Evolutionary conservation across 805 yeast species (phyloP).

Genomic region (Yueomyces sinensis): DNA sequence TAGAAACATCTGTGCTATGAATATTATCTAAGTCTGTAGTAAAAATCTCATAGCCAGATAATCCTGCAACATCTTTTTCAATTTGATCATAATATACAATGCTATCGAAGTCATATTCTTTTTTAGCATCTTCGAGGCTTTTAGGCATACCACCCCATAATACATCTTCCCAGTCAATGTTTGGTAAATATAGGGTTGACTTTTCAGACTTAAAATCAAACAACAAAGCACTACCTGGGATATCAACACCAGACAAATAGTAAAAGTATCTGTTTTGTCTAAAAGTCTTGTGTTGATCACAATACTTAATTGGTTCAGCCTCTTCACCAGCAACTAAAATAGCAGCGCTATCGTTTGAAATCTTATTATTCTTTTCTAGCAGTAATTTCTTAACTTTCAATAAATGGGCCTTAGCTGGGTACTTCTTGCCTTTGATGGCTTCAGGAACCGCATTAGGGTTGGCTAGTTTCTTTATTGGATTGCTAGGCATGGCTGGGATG

Average conservation of each 20-base stretch:
- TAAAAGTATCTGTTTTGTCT: constrained; percentile 88
- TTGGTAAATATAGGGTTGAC: constrained; percentile 66
- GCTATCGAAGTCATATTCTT: constrained; percentile 68
- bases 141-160: constrained; percentile 95
- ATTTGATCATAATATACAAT: constrained; percentile 52
- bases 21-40: constrained; percentile 47
- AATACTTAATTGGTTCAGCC: constrained; percentile 49
- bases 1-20: constrained; percentile 24
- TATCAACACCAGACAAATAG: constrained; percentile 71
- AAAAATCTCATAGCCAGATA: constrained; percentile 20
- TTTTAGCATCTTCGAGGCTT: constrained; percentile 46
- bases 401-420: constrained; percentile 79
- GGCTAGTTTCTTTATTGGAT: constrained; percentile 2
- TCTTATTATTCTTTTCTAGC: constrained; percentile 11
- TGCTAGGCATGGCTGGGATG: not conserved
- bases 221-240: constrained; percentile 63
- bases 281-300: constrained; percentile 66
- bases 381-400: constrained; percentile 33
- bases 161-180: constrained; percentile 75
- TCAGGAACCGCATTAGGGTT: constrained; percentile 14
- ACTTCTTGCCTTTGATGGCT: constrained; percentile 29
- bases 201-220: constrained; percentile 41
- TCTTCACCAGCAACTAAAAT: constrained; percentile 52
- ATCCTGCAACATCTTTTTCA: constrained; percentile 19
- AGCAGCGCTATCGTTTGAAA: constrained; percentile 23